Evolutionary conservation across 805 yeast species (phyloP), one percentile per base, ranked within the genome.

Genomic region (Lipomyces orientalis): DNA sequence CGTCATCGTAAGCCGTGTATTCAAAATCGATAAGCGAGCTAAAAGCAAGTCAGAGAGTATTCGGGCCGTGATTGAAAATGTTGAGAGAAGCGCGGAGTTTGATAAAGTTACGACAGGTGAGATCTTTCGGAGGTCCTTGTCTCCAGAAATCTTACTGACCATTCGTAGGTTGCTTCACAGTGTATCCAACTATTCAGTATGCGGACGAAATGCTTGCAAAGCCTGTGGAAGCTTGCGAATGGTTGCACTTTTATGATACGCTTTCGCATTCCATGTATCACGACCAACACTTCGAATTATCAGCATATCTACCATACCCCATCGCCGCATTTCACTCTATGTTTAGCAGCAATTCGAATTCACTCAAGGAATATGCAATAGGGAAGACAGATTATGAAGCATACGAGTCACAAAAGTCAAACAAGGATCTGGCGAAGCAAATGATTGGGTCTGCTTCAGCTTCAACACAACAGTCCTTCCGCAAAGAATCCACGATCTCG

Each of bases 211-310:
- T 87, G 58, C 78, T 91, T 34, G 54, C 66, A 16, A 88, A 88
- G 71, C 90, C 96, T 0, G 77, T 85, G 14, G 79, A 77, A 33
- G 79, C 92, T 8, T 84, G 90, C 54, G 95, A 91, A 69, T 93
- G 97, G 97, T 75, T 90, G 35, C 84, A 79, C 71, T 90, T 90
- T 75, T 85, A 88, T 69, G 98, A 93, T 75, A 59, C 79, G n/a
- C 77, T 89, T 75, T 77, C 78, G 51, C 70, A 68, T 12, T 79
- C 79, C 55, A 79, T 81, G 0, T 80, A 80, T 59, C 82, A 75
- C 46, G 79, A 79, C 63, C 84, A 83, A 62, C 81, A 81, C 66
- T 82, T 82, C 2, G 86, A 84, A 29, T 73, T 87, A 60, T 79
- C 82, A 33, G 80, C 84, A 29, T 93, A 91, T 73, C 81, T 84